Percentiles rank a stretch among this genome's conserved stretches.
Conservation (phyloP, 768 basidiomycete genomes). For the Chiua virens region DNA sequence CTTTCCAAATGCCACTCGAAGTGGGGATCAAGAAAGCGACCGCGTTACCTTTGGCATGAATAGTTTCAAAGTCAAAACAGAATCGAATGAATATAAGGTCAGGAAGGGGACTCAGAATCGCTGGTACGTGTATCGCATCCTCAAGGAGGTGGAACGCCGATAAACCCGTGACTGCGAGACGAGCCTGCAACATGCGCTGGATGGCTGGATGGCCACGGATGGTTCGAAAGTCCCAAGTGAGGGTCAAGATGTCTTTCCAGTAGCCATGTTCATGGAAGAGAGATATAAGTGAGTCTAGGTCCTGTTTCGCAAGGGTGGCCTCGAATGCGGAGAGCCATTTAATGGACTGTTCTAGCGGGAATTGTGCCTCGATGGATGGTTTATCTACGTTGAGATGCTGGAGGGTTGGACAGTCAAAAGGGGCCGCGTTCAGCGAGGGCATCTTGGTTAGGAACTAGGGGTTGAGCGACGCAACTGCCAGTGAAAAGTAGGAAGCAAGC, state of each 20-base stretch:
- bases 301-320: neutral
- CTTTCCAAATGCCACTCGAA: slow-evolving; percentile 49
- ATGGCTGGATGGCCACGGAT: slow-evolving; percentile 41
- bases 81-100: slow-evolving; percentile 59
- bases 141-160: slow-evolving; percentile 17
- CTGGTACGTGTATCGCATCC: slow-evolving; percentile 25
- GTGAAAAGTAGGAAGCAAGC: too few relatives aligned
- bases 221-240: slow-evolving; percentile 57
- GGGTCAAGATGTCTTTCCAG: slow-evolving; percentile 53
- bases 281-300: neutral
- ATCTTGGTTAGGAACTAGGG: too few relatives aligned
- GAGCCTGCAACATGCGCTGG: slow-evolving; percentile 37
- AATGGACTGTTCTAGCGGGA: slow-evolving; percentile 7
- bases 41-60: slow-evolving; percentile 49
- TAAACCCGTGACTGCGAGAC: slow-evolving; percentile 27
- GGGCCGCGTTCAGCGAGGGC: too few relatives aligned
- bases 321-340: slow-evolving; percentile 24
- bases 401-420: slow-evolving; percentile 25
- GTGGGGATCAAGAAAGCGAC: slow-evolving; percentile 50
- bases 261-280: slow-evolving; percentile 28
- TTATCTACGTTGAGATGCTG: slow-evolving; percentile 17
- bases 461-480: too few relatives aligned
- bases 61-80: slow-evolving; percentile 55
- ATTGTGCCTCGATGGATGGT: slow-evolving; percentile 6
- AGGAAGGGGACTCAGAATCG: slow-evolving; percentile 41